phyloP scores from a whole-genome alignment of 1,139 yeast species.

The Tardiomyces digboiensis region DNA sequence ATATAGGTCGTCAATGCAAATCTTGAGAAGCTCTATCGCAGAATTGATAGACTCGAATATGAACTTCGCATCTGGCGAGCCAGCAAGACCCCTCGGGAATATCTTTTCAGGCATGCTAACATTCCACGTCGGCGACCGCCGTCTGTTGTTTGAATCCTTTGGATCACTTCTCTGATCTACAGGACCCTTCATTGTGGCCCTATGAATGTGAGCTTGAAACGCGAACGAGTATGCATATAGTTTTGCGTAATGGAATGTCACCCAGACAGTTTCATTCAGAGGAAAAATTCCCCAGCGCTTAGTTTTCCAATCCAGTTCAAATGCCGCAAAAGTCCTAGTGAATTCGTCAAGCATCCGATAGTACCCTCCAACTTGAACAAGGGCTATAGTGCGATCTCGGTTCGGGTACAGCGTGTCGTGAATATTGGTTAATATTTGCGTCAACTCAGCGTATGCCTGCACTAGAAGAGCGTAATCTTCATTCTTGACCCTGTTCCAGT shows the following conservation, averaged over 20 bases:
- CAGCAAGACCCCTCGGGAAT: conserved; percentile 15
- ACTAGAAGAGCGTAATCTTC: conserved; percentile 12
- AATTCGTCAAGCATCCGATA: conserved; percentile 15
- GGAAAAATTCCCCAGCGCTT: conserved; percentile 14
- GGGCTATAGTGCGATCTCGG: conserved; percentile 16
- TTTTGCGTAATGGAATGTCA: conserved; percentile 12
- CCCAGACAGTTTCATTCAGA: conserved; percentile 15
- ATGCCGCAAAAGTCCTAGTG: conserved; percentile 15
- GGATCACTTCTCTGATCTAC: no score
- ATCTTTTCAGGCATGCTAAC: conserved; percentile 8
- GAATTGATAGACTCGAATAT: conserved; percentile 15
- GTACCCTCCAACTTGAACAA: conserved; percentile 15
- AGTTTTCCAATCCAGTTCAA: conserved; percentile 12
- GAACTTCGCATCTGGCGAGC: conserved; percentile 15
- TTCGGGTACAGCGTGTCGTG: conserved; percentile 17
- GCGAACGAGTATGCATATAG: conserved; percentile 17
- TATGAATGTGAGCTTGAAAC: conserved; percentile 15
- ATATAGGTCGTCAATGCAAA: conserved; percentile 12
- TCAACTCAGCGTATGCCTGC: conserved; percentile 15
- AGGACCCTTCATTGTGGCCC: conserved; percentile 9
- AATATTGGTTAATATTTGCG: conserved; percentile 15
- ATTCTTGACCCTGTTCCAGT: not conserved
- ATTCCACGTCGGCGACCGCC: no score
- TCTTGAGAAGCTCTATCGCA: conserved; percentile 11
- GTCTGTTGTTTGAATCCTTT: not conserved